A percentile compares a stretch with the other conserved stretches of the same genome.
phyloP scores from a whole-genome alignment of 2,329 filamentous ascomycete species.

The Beauveria pseudobassiana region DNA sequence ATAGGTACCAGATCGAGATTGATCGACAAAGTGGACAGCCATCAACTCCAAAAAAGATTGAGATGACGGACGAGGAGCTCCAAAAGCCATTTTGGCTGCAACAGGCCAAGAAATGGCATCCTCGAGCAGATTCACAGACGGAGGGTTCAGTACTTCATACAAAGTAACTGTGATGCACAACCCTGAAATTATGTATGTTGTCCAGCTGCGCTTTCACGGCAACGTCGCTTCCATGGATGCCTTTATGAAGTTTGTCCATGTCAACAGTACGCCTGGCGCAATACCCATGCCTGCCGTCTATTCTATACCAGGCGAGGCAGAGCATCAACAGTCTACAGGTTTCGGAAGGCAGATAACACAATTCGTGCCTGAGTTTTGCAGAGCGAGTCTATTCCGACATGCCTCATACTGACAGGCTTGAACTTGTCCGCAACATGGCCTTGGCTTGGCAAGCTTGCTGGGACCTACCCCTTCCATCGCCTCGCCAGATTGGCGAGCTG shows the following conservation, averaged over 20 bases:
- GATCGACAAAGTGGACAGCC: conserved; percentile 10
- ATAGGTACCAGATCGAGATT: conserved; percentile 15
- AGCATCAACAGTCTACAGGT: conserved; percentile 12
- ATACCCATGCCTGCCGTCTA: conserved; percentile 14
- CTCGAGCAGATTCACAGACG: conserved; percentile 12
- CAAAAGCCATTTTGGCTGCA: conserved; percentile 10
- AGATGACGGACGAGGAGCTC: conserved; percentile 12
- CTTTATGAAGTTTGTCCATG: conserved; percentile 10
- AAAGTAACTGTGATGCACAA: conserved; percentile 12
- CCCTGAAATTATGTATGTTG: conserved; percentile 9
- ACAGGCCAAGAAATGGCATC: conserved; percentile 14
- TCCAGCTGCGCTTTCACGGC: conserved; percentile 15
- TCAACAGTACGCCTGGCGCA: neutral
- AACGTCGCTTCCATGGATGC: conserved; percentile 16
- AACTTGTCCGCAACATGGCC: conserved; percentile 15
- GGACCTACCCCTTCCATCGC: conserved; percentile 15
- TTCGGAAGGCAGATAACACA: conserved; percentile 15
- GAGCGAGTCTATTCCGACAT: conserved; percentile 9
- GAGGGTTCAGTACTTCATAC: conserved; percentile 14
- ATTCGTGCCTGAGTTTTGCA: conserved; percentile 12
- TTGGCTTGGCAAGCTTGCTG: conserved; percentile 18
- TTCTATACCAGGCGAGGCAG: conserved; percentile 13
- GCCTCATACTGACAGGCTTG: conserved; percentile 14
- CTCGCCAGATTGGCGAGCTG: conserved; percentile 15
- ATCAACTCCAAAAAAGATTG: conserved; percentile 14